Evolutionary conservation across 345 rosid species (phyloP), one percentile per base, ranked within the genome.

Genomic region (Citrus medica): DNA sequence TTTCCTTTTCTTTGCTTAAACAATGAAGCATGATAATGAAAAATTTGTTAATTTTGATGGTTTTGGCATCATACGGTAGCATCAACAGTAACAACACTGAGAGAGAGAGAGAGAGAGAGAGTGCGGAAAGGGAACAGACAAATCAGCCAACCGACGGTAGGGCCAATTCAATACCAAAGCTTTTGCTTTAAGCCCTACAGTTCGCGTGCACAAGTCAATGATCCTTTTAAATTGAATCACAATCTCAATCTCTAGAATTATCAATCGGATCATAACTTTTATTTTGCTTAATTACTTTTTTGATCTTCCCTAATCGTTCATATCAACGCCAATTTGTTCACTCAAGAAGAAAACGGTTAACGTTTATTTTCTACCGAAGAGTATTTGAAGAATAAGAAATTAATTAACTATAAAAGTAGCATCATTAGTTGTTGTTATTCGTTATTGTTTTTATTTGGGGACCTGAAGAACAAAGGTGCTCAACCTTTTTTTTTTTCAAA

Each of bases 161-260:
- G 82, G 79, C 79, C 85, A 51, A 53, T 53, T 53, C 22, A 27
- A 60, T 8, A 53, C 74, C 84, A 63, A 32, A 69, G 67, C 35
- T 22, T 33, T 67, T 79, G 59, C 84, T 77, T 82, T 76, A 53
- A 51, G 68, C 48, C 59, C 32, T 71, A 75, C 21, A 35, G 25
- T 32, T 40, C 55, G 19, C 24, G 60, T 68, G 16, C 59, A 67
- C 14, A 5, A 14, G 67, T 58, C 67, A 24, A 28, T 67, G 64
- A 27, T 38, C 24, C 22, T 33, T 46, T 46, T 46, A 46, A 46
- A 46, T 13, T 13, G 51, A 46, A 46, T 46, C 51, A 46, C 35
- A 35, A 1, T 35, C 37, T 35, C 51, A 46, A 3, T 46, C 51
- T 12, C 17, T 46, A 46, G 51, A 46, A 46, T 12, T 12, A 13